Conservation (phyloP, 2,329 filamentous ascomycete species). For the Colletotrichum sidae region DNA sequence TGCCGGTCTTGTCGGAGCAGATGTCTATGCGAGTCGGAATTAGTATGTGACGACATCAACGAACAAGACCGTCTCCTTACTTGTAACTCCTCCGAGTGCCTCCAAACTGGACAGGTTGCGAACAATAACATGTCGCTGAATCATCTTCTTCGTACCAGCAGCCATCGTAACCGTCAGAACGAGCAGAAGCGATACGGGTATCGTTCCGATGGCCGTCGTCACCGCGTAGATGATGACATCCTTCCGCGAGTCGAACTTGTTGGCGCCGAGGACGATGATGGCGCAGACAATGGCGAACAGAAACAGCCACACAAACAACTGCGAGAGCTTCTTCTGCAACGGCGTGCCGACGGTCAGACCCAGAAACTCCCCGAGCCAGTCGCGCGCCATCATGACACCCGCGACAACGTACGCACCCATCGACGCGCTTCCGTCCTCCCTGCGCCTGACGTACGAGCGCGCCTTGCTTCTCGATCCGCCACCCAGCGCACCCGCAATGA, state of each 20-base stretch:
- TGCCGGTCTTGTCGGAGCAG: constrained; percentile 69
- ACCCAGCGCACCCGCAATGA: constrained; percentile 60
- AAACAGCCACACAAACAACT: constrained; percentile 75
- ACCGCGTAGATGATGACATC: constrained; percentile 71
- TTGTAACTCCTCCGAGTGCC: constrained; percentile 70
- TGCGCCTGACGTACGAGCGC: constrained; percentile 63
- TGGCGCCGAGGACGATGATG: constrained; percentile 76
- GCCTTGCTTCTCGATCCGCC: constrained; percentile 54
- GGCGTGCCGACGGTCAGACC: constrained; percentile 78
- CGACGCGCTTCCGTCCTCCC: constrained; percentile 62
- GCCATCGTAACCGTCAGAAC: constrained; percentile 72
- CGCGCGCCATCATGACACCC: constrained; percentile 61
- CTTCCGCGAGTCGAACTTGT: constrained; percentile 63
- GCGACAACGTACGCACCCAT: constrained; percentile 63
- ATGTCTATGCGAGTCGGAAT: constrained; percentile 47
- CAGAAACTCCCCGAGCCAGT: constrained; percentile 72
- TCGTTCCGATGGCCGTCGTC: constrained; percentile 61
- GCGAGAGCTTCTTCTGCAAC: constrained; percentile 75
- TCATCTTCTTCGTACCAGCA: constrained; percentile 64
- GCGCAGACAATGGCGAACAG: constrained; percentile 75
- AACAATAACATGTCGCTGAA: constrained; percentile 64
- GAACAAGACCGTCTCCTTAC: background rate
- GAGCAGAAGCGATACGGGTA: constrained; percentile 60
- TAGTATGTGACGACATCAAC: too few relatives aligned
- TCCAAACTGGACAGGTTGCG: constrained; percentile 65